Percentiles rank a stretch among this genome's conserved stretches.
Evolutionary conservation across 495 filamentous ascomycete species (phyloP).

Genomic region (Penicillium mononematosum): DNA sequence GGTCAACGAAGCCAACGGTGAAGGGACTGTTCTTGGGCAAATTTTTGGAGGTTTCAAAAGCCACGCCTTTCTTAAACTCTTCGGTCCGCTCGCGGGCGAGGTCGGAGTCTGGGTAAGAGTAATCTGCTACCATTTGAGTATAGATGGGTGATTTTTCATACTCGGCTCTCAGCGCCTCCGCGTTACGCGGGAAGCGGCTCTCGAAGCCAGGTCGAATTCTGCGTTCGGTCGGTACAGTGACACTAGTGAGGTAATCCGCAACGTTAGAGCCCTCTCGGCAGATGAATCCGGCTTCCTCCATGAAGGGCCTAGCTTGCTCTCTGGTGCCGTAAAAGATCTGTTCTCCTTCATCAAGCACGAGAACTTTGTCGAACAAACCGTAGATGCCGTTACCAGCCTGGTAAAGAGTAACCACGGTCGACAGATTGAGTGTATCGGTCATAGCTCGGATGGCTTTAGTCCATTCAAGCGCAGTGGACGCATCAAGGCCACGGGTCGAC

Average conservation of each 20-base stretch:
- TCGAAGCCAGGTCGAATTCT: conserved; percentile 55
- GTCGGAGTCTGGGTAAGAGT: conserved; percentile 48
- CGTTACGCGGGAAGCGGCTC: conserved; percentile 46
- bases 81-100: conserved; percentile 43
- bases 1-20: conserved; percentile 56
- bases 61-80: conserved; percentile 49
- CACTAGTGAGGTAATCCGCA: conserved; percentile 67
- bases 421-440: conserved; percentile 47
- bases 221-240: conserved; percentile 68
- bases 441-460: conserved; percentile 48
- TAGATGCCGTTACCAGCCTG: conserved; percentile 66
- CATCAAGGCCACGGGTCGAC: conserved; percentile 59
- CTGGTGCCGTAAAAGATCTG: conserved; percentile 61
- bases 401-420: conserved; percentile 54
- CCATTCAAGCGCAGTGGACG: conserved; percentile 58
- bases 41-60: conserved; percentile 41
- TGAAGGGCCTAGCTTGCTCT: conserved; percentile 61
- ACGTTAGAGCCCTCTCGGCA: conserved; percentile 67
- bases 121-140: conserved; percentile 43
- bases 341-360: conserved; percentile 63
- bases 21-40: conserved; percentile 48
- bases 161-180: conserved; percentile 36
- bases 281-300: conserved; percentile 64
- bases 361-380: conserved; percentile 64
- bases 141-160: conserved; percentile 44